phyloP scores from a whole-genome alignment of 306 rosid genomes.

The Quercus agrifolia region DNA sequence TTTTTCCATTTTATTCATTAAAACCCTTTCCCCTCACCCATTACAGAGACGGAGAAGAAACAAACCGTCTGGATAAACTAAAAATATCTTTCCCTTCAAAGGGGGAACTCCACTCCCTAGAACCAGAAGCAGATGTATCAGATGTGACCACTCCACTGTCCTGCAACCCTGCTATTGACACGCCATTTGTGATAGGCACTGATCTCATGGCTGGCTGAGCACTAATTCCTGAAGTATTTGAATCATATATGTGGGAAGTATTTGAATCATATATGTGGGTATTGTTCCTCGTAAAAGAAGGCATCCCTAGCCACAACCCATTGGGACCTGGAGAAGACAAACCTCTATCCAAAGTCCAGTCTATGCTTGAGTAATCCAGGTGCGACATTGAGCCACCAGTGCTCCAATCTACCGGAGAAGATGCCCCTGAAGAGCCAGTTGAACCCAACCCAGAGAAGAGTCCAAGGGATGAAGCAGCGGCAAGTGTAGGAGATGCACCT shows the following conservation, averaged over 20 bases:
- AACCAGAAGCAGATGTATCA: slow-evolving; percentile 56
- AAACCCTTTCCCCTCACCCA: slow-evolving; percentile 37
- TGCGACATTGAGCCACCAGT: slow-evolving; percentile 62
- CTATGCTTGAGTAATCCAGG: slow-evolving; percentile 73
- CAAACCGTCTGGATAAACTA: slow-evolving; percentile 93
- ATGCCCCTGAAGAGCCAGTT: slow-evolving; percentile 66
- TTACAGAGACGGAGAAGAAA: slow-evolving; percentile 89
- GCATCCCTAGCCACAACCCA: slow-evolving; percentile 62
- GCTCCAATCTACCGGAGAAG: slow-evolving; percentile 88
- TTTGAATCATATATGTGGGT: slow-evolving; percentile 53
- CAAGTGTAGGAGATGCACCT: slow-evolving; percentile 60
- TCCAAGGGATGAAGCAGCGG: slow-evolving; percentile 89
- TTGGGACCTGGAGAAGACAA: slow-evolving; percentile 53
- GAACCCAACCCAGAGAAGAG: slow-evolving; percentile 89
- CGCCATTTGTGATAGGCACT: slow-evolving; percentile 47
- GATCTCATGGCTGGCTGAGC: slow-evolving; percentile 55
- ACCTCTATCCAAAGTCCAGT: slow-evolving; percentile 84
- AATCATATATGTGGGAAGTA: slow-evolving; percentile 49
- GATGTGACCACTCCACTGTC: slow-evolving; percentile 59
- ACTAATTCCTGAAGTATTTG: slow-evolving; percentile 54
- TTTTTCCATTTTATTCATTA: slow-evolving; percentile 56
- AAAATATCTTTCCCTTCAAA: slow-evolving; percentile 97
- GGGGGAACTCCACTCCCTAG: slow-evolving; percentile 91
- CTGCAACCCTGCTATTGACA: slow-evolving; percentile 57
- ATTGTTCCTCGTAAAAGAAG: slow-evolving; percentile 54